Base-by-base conservation (phyloP, 2,329 filamentous ascomycete species). In the Colletotrichum tropicale region DNA sequence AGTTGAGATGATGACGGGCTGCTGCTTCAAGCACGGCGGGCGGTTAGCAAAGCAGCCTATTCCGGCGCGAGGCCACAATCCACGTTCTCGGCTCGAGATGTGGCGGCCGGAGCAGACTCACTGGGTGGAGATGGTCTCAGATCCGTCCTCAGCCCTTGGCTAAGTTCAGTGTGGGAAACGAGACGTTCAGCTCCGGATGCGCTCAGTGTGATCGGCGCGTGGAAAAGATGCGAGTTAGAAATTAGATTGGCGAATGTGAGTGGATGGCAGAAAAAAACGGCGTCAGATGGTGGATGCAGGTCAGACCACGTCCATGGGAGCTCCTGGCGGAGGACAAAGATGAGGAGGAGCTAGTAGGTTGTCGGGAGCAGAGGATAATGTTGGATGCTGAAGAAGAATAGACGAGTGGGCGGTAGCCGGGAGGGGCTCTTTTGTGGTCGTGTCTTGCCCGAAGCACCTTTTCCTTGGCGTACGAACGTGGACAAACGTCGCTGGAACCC, bases 21-120 rank as follows among this genome's bases (percentile, higher is more conserved):
- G 55, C 34, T 65, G 21, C 43, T 24, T 30, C 64, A 28, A 64
- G 38, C 28, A 28, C 21, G 18, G 34, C 21, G 21, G 30, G 38
- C 73, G 48, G 70, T 75, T 73, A 75, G 73, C 64, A 75, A 38
- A 26, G 48, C 67, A 58, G 56, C 69, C 70, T 58, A 34, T 75
- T 75, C 73, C 64, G 73, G 73, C 73, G 62, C 56, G 70, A 68
- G 43, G 43, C 26, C 48, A 18, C 62, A 34, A 58, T 60, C 64
- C 73, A 75, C 73, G 73, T 75, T 75, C 73, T 73, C 73, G 70
- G 62, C 70, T 73, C 43, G 56, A 73, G 73, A 68, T 65, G 70
- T 75, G 70, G 73, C 73, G 73, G 69, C 26, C 70, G 43, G 64
- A 71, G 73, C 64, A 38, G 48, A 69, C 73, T 75, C 64, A 75